Base-by-base conservation (phyloP, 495 filamentous ascomycete species). In the Penicillium ucsense region DNA sequence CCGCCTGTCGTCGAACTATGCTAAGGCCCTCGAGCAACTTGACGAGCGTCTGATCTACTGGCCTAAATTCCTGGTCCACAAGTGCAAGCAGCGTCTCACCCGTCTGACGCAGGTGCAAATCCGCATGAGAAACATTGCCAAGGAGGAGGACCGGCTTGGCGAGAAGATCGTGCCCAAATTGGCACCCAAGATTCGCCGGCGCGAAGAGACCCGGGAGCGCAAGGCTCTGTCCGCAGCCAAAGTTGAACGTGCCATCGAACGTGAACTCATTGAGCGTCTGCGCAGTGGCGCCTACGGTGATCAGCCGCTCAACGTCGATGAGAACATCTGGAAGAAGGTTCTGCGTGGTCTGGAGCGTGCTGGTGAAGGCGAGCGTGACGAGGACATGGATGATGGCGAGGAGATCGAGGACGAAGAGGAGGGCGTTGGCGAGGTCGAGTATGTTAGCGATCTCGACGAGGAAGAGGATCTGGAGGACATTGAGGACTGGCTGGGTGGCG, bases 71-170 rank as follows among this genome's bases (percentile, higher is more conserved):
- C 70, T 96, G 50, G 68, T 88, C 42, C 94, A 97, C 72, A 95
- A 95, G 68, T 94, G 89, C 80, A 98, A 98, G 72, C 92, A 98
- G 71, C 84, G 92, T 50, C 78, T 98, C 28, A 98, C 92, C 12
- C 78, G 92, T 41, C 74, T 98, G 59, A 94, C 89, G 36, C 94
- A 97, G 71, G 94, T 98, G 6, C 81, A 80, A 6, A 90, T 96
- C 44, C 79, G 89, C 43, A 92, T 86, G 75, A 77, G 82, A 62
- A 79, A 81, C 58, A 67, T 98, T 37, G 86, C 86, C 38, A 85
- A 79, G 59, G 91, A 97, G 68, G 87, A 96, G 38, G 88, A 89
- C 52, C 69, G 89, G 34, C 64, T 98, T n/a, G 92, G 91, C 20
- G 92, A 98, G 72, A 83, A 76, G 57, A 60, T 95, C 29, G 90